These are phyloP conservation scores for Pseudotsuga menziesii DNA, from an alignment of 75 land plant genomes.

Conservation along the genomic window DNA sequence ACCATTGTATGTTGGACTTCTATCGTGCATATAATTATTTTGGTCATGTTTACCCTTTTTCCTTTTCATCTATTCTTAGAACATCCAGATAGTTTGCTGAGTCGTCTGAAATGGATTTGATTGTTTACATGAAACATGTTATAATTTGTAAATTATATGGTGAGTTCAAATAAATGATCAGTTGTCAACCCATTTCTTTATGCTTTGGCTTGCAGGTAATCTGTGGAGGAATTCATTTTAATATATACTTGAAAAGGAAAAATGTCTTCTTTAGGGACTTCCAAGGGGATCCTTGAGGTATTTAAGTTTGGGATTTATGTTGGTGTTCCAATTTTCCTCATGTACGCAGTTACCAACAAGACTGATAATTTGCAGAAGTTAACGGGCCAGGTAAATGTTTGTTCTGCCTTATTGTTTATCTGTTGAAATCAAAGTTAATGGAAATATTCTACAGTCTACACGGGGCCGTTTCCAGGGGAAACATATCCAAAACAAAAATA, in stretches of 20 bases:
- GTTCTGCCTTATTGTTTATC: not conserved
- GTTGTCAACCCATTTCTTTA: not conserved
- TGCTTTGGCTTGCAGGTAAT: conserved; percentile 3
- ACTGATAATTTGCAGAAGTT: conserved; percentile 56
- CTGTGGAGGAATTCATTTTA: not conserved
- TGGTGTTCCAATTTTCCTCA: conserved; percentile 65
- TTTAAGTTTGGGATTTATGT: conserved; percentile 78
- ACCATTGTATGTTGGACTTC: not conserved
- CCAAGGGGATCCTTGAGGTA: conserved; percentile 74
- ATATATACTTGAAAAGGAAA: not conserved
- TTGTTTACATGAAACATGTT: not conserved
- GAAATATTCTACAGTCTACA: too few relatives aligned
- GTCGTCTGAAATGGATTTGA: not conserved
- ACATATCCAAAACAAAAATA: too few relatives aligned
- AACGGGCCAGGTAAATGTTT: conserved; percentile 55
- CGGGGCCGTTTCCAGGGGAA: too few relatives aligned
- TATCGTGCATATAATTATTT: not conserved
- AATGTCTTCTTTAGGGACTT: conserved; percentile 76
- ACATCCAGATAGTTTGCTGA: not conserved
- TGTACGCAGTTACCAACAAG: conserved; percentile 69
- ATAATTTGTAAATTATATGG: not conserved
- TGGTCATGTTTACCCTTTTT: not conserved
- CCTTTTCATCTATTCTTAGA: not conserved
- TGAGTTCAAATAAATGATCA: not conserved
- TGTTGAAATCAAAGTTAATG: too few relatives aligned